These are phyloP conservation scores for Stropharia rugosoannulata DNA, from an alignment of 768 basidiomycete species.

Conservation along the genomic window DNA sequence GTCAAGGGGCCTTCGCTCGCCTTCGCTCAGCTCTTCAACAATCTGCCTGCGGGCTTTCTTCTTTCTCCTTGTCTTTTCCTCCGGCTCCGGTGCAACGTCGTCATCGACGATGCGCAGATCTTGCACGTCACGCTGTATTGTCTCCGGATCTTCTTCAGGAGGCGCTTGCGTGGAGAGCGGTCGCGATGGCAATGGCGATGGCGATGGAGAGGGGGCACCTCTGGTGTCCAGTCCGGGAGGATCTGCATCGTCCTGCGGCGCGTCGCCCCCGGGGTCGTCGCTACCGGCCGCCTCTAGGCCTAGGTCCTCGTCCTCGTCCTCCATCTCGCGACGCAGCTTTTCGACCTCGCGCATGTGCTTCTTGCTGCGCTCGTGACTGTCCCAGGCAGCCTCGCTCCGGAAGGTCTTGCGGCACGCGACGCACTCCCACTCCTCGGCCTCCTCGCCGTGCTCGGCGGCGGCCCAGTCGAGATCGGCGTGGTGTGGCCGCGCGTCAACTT, in stretches of 20 bases:
- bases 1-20: neutral
- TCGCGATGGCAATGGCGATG: neutral
- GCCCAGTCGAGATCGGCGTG: slow-evolving; percentile 77
- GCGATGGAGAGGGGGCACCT: neutral
- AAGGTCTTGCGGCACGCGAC: slow-evolving; percentile 93
- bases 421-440: slow-evolving; percentile 88
- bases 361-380: slow-evolving; percentile 93
- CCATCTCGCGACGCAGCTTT: slow-evolving; percentile 74
- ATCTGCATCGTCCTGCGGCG: neutral
- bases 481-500: slow-evolving; percentile 39
- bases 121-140: neutral
- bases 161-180: neutral
- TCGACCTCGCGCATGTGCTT: slow-evolving; percentile 92
- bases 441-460: slow-evolving; percentile 58
- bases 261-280: slow-evolving; percentile 20
- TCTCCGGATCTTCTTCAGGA: neutral
- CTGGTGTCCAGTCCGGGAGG: too few relatives aligned
- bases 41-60: neutral
- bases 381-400: slow-evolving; percentile 90
- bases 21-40: neutral
- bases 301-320: slow-evolving; percentile 66
- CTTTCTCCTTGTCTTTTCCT: neutral
- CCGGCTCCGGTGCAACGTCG: neutral
- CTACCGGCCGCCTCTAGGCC: slow-evolving; percentile 41
- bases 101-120: neutral